Base-by-base conservation (phyloP, 192 early-diverging fungal genomes). In the Martensiomyces pterosporus region DNA sequence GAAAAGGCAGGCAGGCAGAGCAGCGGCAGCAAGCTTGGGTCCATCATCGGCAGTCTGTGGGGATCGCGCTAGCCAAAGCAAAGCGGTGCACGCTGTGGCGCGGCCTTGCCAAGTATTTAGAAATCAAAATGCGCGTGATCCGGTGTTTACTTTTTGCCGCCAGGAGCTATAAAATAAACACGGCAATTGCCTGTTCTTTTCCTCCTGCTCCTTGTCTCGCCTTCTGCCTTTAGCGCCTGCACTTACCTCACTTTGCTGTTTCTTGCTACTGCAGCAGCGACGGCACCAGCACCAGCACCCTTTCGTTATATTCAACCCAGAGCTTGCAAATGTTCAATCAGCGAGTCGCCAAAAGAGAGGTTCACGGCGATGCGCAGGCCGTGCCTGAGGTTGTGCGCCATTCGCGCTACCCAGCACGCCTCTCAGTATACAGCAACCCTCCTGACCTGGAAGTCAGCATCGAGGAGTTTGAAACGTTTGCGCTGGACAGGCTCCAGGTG, bases 401-500 rank as follows among this genome's bases (percentile, higher is more conserved):
- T 34, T 74, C 70, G 47, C 59, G 65, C 27, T 68, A 68, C 47
- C 60, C 72, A 43, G 10, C 55, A 24, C 72, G 72, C 9, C 61
- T 75, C 16, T 37, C 58, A 4, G 37, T 75, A 45, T 75, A 75
- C 37, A 24, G 25, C 13, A 42, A 59, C 1, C 49, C 72, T 47
- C 72, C 72, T 3, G 65, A 63, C 39, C 49, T 68, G 16, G 72
- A 75, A 19, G 64, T 73, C 44, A 77, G 64, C 46, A 59, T 73
- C 36, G 75, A 77, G 24, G 69, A 77, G 52, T 62, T 77, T 44
- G 75, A 77, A 52, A 34, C 59, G 39, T 72, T 67, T 55, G 77
- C 77, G 17, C 57, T 75, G 40, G 68, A 79, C 49, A 52, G 77
- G 32, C 66, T 75, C 23, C 72, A 75, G 50, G 89, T 98, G 18